Evolutionary conservation across 2,329 filamentous ascomycete genomes (phyloP), one percentile per base, ranked within the genome.

Genomic region (Pyrenochaeta sp.): DNA sequence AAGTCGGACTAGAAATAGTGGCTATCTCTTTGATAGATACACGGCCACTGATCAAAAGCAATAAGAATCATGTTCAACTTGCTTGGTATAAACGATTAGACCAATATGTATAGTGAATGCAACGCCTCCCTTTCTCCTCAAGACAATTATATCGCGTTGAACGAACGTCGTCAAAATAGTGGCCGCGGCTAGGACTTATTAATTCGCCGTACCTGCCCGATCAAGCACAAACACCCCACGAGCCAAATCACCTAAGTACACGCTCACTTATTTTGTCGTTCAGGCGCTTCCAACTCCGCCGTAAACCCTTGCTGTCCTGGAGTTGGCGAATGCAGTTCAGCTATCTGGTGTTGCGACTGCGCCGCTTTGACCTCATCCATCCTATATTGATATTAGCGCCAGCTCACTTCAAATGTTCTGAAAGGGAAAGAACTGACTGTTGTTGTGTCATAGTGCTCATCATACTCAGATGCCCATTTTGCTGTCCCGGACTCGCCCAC

Each of bases 251-350:
- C 22, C 40, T 2, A 25, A 15, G 24, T 28, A 44, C 25, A n/a
- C 25, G 8, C 30, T 28, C 48, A 30, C 46, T 61, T 49, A 47
- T 65, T 63, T 10, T 48, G 28, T 30, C 9, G 52, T n/a, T 25
- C 30, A 48, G 64, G 55, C 19, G 65, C 72, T 32, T 72, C 71
- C 47, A 75, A 42, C 43, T 74, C 72, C 2, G 64, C 68, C 10
- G 66, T 57, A 43, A 69, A 73, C 15, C 50, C 52, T 36, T 71
- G 60, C 46, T 69, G 62, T 28, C 55, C 63, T 19, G 64, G 65
- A 36, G 59, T 44, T 8, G 72, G 69, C 25, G 64, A 68, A 25
- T 65, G 66, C 54, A 75, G 48, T 42, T 74, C 72, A 40, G 53
- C 62, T 32, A 59, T 46, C 9, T 30, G 48, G n/a, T 53, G 50